Conservation (phyloP, 2,329 filamentous ascomycete genomes). For the Septoria linicola region DNA sequence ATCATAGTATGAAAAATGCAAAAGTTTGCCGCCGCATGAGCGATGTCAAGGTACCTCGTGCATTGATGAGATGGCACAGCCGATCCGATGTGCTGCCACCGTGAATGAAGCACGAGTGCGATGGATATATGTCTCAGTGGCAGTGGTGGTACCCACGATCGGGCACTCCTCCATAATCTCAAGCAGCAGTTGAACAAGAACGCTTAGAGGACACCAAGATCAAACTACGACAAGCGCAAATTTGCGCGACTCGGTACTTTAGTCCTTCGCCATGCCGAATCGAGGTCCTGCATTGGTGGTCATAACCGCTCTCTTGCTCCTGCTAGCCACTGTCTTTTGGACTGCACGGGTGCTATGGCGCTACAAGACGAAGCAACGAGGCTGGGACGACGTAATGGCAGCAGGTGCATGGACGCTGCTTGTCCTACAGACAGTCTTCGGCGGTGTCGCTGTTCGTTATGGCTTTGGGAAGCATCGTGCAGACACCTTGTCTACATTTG, state of each 20-base stretch:
- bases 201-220: too few species aligned
- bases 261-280: conserved; percentile 22
- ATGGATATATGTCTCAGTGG: too few species aligned
- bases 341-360: conserved; percentile 25
- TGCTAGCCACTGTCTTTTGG: conserved; percentile 25
- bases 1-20: too few species aligned
- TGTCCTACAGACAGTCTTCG: conserved; percentile 25
- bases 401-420: conserved; percentile 25
- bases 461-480: conserved; percentile 30
- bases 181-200: too few species aligned
- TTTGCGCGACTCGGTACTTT: background rate
- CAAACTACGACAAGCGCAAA: too few species aligned
- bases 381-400: conserved; percentile 29
- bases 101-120: too few species aligned
- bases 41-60: too few species aligned
- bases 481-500: conserved; percentile 22
- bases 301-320: conserved; percentile 26
- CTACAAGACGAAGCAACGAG: conserved; percentile 22
- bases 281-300: conserved; percentile 22
- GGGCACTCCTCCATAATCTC: too few species aligned
- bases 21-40: too few species aligned
- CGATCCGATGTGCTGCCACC: too few species aligned
- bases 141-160: too few species aligned
- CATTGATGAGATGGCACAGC: too few species aligned
- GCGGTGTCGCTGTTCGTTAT: conserved; percentile 23